phyloP scores from a whole-genome alignment of 208 protist genomes.

The Leishmania mexicana region DNA sequence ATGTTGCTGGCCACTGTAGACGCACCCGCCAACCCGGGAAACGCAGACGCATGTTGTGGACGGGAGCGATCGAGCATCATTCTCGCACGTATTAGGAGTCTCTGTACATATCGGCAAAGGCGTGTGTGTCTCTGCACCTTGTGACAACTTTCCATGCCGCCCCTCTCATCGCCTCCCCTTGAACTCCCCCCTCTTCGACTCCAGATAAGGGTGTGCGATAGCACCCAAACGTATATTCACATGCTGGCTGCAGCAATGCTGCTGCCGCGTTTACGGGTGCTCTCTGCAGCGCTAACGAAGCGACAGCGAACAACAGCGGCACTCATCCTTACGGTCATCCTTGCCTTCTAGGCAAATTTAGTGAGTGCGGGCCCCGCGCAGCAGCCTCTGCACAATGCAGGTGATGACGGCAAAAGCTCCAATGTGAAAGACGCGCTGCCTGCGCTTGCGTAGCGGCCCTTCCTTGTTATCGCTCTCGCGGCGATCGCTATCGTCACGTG shows the following conservation, averaged over 20 bases:
- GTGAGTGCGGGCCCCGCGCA: neutral
- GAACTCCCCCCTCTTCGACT: neutral
- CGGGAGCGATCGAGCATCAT: neutral
- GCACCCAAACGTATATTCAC: neutral
- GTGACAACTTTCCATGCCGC: neutral
- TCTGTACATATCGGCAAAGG: neutral
- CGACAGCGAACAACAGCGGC: neutral
- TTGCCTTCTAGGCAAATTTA: neutral
- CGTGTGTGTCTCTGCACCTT: neutral
- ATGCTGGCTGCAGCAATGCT: neutral
- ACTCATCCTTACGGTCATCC: neutral
- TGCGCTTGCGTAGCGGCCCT: neutral
- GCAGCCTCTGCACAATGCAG: neutral
- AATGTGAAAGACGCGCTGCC: neutral
- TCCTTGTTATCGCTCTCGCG: slow-evolving; percentile 7
- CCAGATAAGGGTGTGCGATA: neutral
- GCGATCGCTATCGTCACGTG: neutral
- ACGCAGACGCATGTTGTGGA: neutral
- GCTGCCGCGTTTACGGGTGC: neutral
- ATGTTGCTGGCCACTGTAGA: neutral
- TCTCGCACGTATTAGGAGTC: neutral
- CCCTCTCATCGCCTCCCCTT: neutral
- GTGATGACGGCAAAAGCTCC: too few relatives aligned
- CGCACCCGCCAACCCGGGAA: neutral
- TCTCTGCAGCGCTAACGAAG: neutral